These are phyloP conservation scores for Yamagishiella unicocca DNA, from an alignment of 139 green algal species.

Conservation along the genomic window DNA sequence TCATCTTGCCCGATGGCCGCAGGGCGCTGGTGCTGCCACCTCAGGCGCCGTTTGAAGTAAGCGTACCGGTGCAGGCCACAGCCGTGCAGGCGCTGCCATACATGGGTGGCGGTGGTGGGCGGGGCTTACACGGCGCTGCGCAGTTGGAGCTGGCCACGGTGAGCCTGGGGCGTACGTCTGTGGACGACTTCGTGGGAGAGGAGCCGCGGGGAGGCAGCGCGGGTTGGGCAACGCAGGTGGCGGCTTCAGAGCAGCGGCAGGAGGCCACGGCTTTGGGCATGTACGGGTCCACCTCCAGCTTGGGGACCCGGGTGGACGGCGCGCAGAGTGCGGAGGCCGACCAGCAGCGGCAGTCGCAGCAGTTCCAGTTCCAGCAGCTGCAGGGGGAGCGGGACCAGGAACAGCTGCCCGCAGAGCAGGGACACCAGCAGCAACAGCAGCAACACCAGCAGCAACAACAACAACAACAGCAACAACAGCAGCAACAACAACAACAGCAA, in stretches of 20 bases:
- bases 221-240: background rate
- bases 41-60: background rate
- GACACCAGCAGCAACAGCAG: background rate
- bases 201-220: background rate
- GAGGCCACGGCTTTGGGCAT: background rate
- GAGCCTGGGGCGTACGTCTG: no score
- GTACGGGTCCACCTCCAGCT: background rate
- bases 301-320: background rate
- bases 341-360: background rate
- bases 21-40: slow-evolving; percentile 9
- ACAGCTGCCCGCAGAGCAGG: background rate
- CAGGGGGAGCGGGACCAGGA: background rate
- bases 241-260: background rate
- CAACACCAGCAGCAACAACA: background rate
- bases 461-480: background rate
- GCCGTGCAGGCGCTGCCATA: background rate
- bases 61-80: background rate
- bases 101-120: no score
- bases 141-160: no score
- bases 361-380: background rate
- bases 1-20: background rate
- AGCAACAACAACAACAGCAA: background rate
- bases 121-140: no score
- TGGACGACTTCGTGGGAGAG: background rate
- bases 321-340: background rate